Base-by-base conservation (phyloP, 495 filamentous ascomycete genomes). In the Echria macrotheca region DNA sequence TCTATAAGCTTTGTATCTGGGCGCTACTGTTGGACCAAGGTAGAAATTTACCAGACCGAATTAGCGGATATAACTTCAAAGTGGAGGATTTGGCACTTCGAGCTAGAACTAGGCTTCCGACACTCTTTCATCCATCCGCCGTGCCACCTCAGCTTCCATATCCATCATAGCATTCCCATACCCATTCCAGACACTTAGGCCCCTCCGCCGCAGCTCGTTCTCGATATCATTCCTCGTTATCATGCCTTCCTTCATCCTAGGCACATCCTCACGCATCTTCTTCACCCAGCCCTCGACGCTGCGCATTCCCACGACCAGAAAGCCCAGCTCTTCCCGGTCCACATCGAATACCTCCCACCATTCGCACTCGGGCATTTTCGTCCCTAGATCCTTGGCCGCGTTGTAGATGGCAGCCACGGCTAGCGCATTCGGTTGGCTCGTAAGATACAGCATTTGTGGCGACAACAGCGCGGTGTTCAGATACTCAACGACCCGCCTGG, bases 301-400 rank as follows among this genome's bases (percentile, higher is more conserved):
- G 40, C 78, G 69, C 80, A 98, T 81, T 0, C 73, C 90, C 21
- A 95, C 87, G 10, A 95, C 91, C 54, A 98, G 59, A 57, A 97
- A 97, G 3, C 93, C 93, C 39, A 97, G 71, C 63, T 95, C 90
- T 74, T 98, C 93, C 17, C 94, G 75, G 41, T 96, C 91, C n/a
- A 90, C 87, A 70, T 98, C 93, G 66, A 98, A 97, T 0, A 96
- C 86, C 68, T 94, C 90, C 93, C 93, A 98, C 93, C 93, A 98
- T 42, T 88, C 84, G 19, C 70, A 74, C 41, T 83, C 83, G 2
- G 91, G 86, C 65, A 97, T 73, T 62, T 86, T 88, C 23, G 85
- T 77, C 0, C 75, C 82, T 2, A 81, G 63, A 47, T 97, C 90
- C 19, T 86, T 78, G n/a, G 89, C 83, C 7, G 90, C 87, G 14